phyloP scores from a whole-genome alignment of 2,329 filamentous ascomycete genomes.

The Epichloe gansuensis region DNA sequence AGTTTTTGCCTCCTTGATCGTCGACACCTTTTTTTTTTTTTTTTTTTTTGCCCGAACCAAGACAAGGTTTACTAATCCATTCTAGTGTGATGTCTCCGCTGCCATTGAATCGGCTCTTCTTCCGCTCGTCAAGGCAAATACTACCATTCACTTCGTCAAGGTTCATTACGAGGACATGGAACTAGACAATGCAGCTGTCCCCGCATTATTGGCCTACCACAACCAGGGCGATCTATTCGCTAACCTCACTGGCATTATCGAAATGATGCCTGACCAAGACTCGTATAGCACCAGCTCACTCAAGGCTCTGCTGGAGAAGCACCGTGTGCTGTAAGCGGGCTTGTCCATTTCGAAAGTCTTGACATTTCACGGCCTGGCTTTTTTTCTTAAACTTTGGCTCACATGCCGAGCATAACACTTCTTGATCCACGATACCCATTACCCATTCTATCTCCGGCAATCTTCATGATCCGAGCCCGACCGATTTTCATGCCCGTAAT shows the following conservation, averaged over 20 bases:
- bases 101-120: slow-evolving; percentile 68
- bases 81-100: slow-evolving; percentile 63
- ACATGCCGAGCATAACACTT: neutral
- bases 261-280: slow-evolving; percentile 67
- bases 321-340: slow-evolving; percentile 35
- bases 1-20: slow-evolving; percentile 18
- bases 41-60: neutral
- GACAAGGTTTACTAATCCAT: neutral
- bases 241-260: slow-evolving; percentile 74
- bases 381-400: neutral
- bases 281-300: slow-evolving; percentile 43
- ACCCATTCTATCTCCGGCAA: neutral
- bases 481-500: neutral
- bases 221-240: slow-evolving; percentile 82
- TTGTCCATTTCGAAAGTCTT: neutral
- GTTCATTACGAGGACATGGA: slow-evolving; percentile 86
- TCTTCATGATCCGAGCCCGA: neutral
- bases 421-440: slow-evolving; percentile 1
- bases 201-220: slow-evolving; percentile 78
- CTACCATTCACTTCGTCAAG: slow-evolving; percentile 74
- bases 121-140: slow-evolving; percentile 60
- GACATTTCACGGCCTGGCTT: neutral
- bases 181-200: slow-evolving; percentile 80
- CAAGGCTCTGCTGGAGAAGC: slow-evolving; percentile 37
- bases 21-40: slow-evolving; percentile 11